Percentiles rank a stretch among this genome's conserved stretches.
Conservation (phyloP, 1,284 basidiomycete genomes). For the Crocinoboletus sp. region DNA sequence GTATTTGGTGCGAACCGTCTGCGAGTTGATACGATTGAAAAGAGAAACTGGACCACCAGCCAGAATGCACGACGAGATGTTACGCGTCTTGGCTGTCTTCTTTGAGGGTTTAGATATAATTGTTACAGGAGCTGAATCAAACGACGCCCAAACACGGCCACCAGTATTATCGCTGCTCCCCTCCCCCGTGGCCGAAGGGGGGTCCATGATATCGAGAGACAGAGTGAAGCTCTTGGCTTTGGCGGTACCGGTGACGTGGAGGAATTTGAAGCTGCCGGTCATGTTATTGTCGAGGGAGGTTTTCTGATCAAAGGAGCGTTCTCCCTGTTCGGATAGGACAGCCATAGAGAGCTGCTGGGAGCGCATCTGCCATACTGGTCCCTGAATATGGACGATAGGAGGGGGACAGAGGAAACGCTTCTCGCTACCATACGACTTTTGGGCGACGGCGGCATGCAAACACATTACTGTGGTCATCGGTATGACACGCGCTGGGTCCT, state of each 20-base stretch:
- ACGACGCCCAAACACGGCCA: slow-evolving; percentile 83
- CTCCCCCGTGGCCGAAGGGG: slow-evolving; percentile 44
- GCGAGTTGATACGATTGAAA: slow-evolving; percentile 95
- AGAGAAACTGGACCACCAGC: slow-evolving; percentile 89
- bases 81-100: slow-evolving; percentile 95
- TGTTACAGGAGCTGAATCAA: slow-evolving; percentile 87
- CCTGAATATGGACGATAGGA: slow-evolving; percentile 83
- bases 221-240: slow-evolving; percentile 89
- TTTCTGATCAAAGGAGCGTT: slow-evolving; percentile 78
- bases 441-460: slow-evolving; percentile 83
- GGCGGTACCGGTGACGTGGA: slow-evolving; percentile 84
- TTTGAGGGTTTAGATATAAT: slow-evolving; percentile 98
- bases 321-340: slow-evolving; percentile 79
- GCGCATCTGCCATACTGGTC: slow-evolving; percentile 77
- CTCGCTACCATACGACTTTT: slow-evolving; percentile 90
- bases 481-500: slow-evolving; percentile 65
- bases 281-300: slow-evolving; percentile 75
- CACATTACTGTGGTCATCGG: slow-evolving; percentile 89
- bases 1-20: slow-evolving; percentile 96
- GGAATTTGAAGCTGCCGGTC: slow-evolving; percentile 84
- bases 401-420: slow-evolving; percentile 90
- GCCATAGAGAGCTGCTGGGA: slow-evolving; percentile 79
- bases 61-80: slow-evolving; percentile 88
- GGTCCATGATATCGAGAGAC: slow-evolving; percentile 76
- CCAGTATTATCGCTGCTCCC: slow-evolving; percentile 51